Evolutionary conservation across 1,284 basidiomycete species (phyloP), one percentile per base, ranked within the genome.

Genomic region (Marasmius oreades): DNA sequence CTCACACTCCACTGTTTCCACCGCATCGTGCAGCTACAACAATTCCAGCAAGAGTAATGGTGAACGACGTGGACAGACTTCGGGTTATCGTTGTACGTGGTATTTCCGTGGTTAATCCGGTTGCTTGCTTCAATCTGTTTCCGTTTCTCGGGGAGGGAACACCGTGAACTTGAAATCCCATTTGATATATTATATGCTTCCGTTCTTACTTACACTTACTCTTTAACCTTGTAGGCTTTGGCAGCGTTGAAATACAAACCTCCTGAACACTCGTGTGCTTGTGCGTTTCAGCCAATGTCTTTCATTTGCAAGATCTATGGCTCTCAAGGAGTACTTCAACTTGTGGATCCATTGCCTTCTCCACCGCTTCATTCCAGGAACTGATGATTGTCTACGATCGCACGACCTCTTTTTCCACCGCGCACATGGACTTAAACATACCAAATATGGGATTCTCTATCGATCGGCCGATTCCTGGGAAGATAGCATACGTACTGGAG

Each of bases 401-500:
- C 20, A 48, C n/a, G n/a, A 12, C n/a, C n/a, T n/a, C 12, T 37
- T 37, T 37, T 42, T 33, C 16, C 22, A 50, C 42, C 3, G 8
- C 14, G 36, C 31, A n/a, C n/a, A n/a, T 42, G 39, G 39, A 18
- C 37, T 36, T 23, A 16, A 14, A 55, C 14, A 34, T 55, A 22
- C 26, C 20, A 22, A 11, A 12, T 5, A 47, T 43, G 42, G 24
- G 8, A 23, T 34, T 28, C 31, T 7, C 48, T 31, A 26, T 22
- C 23, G 11, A 42, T 20, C n/a, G 39, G 39, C 39, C 39, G 39
- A 20, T 42, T 14, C 20, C 39, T 16, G 39, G 39, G 20, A 18
- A 11, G 24, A 34, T 58, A 82, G 79, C 77, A 55, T 80, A 77
- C 67, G 68, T 75, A 24, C 66, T 80, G 18, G 73, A 79, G 53